Evolutionary conservation across 2,329 filamentous ascomycete species (phyloP).

Genomic region (Berkeleyomyces basicola): DNA sequence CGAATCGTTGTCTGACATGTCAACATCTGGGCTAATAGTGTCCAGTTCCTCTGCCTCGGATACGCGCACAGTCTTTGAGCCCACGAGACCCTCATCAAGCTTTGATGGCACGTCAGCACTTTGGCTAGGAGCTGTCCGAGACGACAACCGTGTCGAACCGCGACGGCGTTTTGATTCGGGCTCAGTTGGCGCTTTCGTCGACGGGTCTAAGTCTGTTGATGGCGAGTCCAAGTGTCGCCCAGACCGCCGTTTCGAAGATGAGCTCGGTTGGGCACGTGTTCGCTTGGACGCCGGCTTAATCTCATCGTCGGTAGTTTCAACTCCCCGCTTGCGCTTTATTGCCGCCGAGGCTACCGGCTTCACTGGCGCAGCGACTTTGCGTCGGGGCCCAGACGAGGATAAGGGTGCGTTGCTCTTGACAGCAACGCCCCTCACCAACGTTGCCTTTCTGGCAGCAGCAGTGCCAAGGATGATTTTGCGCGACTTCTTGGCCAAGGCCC

Average conservation of each 20-base stretch:
- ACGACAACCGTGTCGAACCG: no score
- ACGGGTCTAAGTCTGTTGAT: not conserved
- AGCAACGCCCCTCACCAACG: not conserved
- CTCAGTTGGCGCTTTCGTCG: not conserved
- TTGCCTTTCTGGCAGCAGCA: constrained; percentile 5
- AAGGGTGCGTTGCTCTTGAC: constrained; percentile 9
- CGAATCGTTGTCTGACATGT: constrained; percentile 7
- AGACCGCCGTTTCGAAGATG: not conserved
- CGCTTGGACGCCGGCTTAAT: not conserved
- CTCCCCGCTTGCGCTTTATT: not conserved
- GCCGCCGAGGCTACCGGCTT: constrained; percentile 15
- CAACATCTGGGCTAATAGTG: not conserved
- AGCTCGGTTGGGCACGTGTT: not conserved
- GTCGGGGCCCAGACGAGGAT: not conserved
- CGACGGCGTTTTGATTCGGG: not conserved
- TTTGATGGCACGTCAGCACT: no score
- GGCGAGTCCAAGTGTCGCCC: not conserved
- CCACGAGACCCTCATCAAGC: no score
- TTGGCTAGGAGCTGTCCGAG: no score
- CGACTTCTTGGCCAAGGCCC: constrained; percentile 27
- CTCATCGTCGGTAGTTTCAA: not conserved
- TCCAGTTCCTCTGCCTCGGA: not conserved
- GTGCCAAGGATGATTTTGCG: constrained; percentile 15
- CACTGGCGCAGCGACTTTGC: constrained; percentile 12
- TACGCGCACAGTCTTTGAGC: no score